These are phyloP conservation scores for Ammopiptanthus mongolicus DNA, from an alignment of 306 rosid genomes.

Conservation along the genomic window DNA sequence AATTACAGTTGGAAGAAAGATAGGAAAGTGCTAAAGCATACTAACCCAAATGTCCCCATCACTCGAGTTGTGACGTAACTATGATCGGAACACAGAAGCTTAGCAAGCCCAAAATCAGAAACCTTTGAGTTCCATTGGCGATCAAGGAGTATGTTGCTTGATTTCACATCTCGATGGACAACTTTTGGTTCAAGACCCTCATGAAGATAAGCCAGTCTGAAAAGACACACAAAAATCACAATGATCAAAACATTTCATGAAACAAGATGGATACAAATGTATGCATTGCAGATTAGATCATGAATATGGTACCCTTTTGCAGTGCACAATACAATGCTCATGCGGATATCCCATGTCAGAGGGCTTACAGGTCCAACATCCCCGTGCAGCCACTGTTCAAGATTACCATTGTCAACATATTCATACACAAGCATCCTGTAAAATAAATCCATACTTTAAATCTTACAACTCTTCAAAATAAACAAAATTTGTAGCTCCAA, in stretches of 20 bases:
- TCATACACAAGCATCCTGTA: constrained; percentile 97
- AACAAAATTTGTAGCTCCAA: constrained; percentile 8
- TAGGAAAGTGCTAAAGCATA: constrained; percentile 16
- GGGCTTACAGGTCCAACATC: constrained; percentile 90
- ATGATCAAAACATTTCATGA: constrained; percentile 14
- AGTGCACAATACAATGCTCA: constrained; percentile 76
- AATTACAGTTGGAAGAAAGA: neutral
- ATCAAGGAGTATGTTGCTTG: constrained; percentile 88
- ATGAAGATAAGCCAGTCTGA: constrained; percentile 95
- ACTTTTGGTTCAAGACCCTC: constrained; percentile 99
- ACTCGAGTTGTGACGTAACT: constrained; percentile 97
- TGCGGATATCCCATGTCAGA: constrained; percentile 83
- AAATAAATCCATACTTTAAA: constrained; percentile 16
- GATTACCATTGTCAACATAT: constrained; percentile 87
- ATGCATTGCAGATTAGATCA: neutral
- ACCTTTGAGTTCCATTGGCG: constrained; percentile 91
- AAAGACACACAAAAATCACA: constrained; percentile 21
- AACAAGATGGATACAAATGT: neutral
- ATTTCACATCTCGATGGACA: constrained; percentile 94
- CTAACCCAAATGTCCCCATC: constrained; percentile 99
- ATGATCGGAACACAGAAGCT: constrained; percentile 76
- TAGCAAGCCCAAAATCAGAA: constrained; percentile 98
- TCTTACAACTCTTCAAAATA: constrained; percentile 10
- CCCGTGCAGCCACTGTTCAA: constrained; percentile 97
- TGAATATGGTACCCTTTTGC: constrained; percentile 78